Base-by-base conservation (phyloP, 2,329 filamentous ascomycete genomes). In the Cladorrhinum sp. region DNA sequence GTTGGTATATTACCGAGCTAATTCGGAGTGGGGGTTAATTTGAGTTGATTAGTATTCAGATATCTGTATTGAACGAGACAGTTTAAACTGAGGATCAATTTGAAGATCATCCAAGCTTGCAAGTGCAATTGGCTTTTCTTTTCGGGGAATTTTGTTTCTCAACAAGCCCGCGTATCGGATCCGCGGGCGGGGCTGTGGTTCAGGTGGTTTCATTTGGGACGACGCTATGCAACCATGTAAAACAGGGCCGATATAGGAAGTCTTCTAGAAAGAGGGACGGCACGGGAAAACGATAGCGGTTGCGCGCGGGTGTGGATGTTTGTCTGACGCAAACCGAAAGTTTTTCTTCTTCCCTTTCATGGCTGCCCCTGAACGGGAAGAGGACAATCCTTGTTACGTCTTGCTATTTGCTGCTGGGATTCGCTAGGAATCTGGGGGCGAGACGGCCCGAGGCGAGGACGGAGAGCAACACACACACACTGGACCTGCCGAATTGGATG, bases 371-470 rank as follows among this genome's bases (percentile, higher is more conserved):
- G 53, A 56, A 22, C 36, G 24, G 38, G 53, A 48, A 20, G 53
- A 23, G 38, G 18, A 27, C 24, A 25, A 25, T 49, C 53, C 53
- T 56, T 48, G 53, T 20, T 45, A 3, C 32, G 10, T 4, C 4
- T 2, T 3, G n/a, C 32, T 41, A 25, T 50, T 50, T 55, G 36
- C 13, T 24, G 10, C 53, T 20, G 53, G 32, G 32, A 36, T 36
- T 36, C 32, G 32, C 32, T 36, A n/a, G 32, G 32, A 10, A 36
- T 16, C 32, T 27, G 20, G 18, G 23, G 6, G 27, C 10, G 32
- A 36, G 36, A 56, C 38, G 53, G 24, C 53, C 53, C 53, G 53
- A 49, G 53, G 53, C 53, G 53, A 45, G 36, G 53, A 56, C 22
- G 25, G 18, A 27, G 36, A 41, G 16, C 10, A 41, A 41, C 7